Base-by-base conservation (phyloP, 2,329 filamentous ascomycete species). In the Fusarium xyrophilum region DNA sequence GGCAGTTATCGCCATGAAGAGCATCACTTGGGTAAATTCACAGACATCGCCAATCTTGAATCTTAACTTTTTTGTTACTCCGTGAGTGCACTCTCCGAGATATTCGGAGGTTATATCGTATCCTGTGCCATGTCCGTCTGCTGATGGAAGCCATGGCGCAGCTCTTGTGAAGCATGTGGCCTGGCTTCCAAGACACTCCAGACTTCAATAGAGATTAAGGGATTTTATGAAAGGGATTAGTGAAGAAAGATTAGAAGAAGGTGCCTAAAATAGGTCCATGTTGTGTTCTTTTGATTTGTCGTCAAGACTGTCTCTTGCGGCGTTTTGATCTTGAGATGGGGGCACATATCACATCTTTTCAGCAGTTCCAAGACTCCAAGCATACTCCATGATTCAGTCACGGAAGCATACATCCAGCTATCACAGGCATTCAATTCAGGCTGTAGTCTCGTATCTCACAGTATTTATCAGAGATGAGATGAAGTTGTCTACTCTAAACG, bases 1-100 rank as follows among this genome's bases (percentile, higher is more conserved):
- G 62, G 62, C 33, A 64, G 39, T 25, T 59, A 51, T 64, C 39
- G 44, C 60, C 60, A 55, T 60, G 25, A 36, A 32, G 33, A 54
- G 54, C 60, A 44, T 65, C 42, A 58, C 36, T 39, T 43, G 25
- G 17, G 7, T 15, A 27, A 56, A 51, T 19, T 59, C 47, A 50
- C 43, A 47, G 38, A 50, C 32, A 23, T 35, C 33, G 38, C 25
- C 27, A 25, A 33, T 64, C 17, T 44, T 30, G 23, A 35, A 42
- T 14, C 11, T 17, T 36, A 19, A 36, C 21, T 25, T 39, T 25
- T 21, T 17, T n/a, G 12, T 38, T 39, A 21, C n/a, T 19, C 14
- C 30, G 15, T 36, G 11, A 17, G 9, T n/a, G n/a, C 44, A 32
- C 33, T 39, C 50, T 56, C 33, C 42, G 32, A 50, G 13, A 25